Evolutionary conservation across 1,284 basidiomycete genomes (phyloP).

Genomic region (Ceratobasidium sp.): DNA sequence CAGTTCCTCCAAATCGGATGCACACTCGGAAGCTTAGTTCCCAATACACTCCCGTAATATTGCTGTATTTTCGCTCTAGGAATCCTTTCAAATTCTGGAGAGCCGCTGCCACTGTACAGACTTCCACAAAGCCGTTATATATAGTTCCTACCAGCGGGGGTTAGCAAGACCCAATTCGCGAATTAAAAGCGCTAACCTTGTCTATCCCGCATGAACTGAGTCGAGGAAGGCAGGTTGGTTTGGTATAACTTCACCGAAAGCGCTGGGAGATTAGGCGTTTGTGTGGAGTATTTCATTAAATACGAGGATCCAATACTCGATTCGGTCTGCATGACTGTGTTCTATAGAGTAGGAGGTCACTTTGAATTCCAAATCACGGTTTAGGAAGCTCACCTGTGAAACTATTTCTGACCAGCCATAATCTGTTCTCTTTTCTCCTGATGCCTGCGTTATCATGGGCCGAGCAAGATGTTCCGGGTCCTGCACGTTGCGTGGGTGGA

Average conservation of each 20-base stretch:
- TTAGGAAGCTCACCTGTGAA: not conserved
- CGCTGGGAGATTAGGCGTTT: not conserved
- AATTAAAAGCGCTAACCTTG: not conserved
- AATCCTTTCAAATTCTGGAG: not conserved
- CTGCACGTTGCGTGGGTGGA: not conserved
- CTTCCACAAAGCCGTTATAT: not conserved
- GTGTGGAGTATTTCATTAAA: not conserved
- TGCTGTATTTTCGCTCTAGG: not conserved
- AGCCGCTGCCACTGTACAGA: not conserved
- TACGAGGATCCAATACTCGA: not conserved
- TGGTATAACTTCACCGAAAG: not conserved
- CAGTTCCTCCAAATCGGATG: constrained; percentile 25
- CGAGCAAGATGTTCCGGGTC: not conserved
- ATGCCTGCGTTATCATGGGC: not conserved
- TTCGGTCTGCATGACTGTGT: not conserved
- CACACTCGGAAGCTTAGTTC: not conserved
- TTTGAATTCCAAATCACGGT: not conserved
- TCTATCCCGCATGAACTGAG: constrained; percentile 3
- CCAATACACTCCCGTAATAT: not conserved
- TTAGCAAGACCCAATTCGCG: not conserved
- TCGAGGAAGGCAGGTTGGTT: not conserved
- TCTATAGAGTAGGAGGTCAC: not conserved
- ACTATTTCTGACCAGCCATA: constrained; percentile 7
- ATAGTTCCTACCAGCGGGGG: not conserved
- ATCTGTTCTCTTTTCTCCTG: not conserved